Evolutionary conservation across 1,284 basidiomycete genomes (phyloP).

Genomic region (Crocinoboletus sp.): DNA sequence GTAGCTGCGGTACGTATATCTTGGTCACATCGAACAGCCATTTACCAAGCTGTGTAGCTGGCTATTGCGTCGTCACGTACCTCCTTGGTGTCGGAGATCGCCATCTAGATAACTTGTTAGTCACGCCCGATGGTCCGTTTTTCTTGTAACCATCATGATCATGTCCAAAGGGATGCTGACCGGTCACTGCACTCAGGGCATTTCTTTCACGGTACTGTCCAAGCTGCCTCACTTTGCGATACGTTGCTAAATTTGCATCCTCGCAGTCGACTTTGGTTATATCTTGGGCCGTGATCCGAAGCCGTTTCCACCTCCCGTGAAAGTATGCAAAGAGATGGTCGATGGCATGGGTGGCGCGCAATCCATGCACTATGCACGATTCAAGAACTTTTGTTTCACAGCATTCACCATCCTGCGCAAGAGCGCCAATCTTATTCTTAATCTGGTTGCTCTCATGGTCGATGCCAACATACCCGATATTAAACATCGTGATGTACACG

Average conservation of each 20-base stretch:
- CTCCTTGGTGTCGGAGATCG: conserved; percentile 96
- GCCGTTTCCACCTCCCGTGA: conserved; percentile 96
- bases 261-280: conserved; percentile 94
- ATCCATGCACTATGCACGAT: conserved; percentile 88
- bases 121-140: conserved; percentile 83
- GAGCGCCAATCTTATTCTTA: conserved; percentile 97
- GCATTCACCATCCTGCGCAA: conserved; percentile 95
- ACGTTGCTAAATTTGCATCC: conserved; percentile 12
- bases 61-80: conserved; percentile 98
- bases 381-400: conserved; percentile 95
- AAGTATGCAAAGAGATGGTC: conserved; percentile 99
- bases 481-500: conserved; percentile 82
- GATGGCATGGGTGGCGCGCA: conserved; percentile 98
- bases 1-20: conserved; percentile 84
- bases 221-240: background rate
- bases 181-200: conserved; percentile 44
- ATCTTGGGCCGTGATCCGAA: conserved; percentile 98
- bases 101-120: conserved; percentile 93
- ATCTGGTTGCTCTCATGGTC: conserved; percentile 95
- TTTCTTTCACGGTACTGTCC: conserved; percentile 75
- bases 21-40: background rate
- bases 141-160: conserved; percentile 11
- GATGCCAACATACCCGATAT: conserved; percentile 99
- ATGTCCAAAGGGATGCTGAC: conserved; percentile 2
- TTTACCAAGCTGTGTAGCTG: conserved; percentile 53